Evolutionary conservation across 164 flowering plant genomes (phyloP).

Genomic region (Paratinospora sagittata): DNA sequence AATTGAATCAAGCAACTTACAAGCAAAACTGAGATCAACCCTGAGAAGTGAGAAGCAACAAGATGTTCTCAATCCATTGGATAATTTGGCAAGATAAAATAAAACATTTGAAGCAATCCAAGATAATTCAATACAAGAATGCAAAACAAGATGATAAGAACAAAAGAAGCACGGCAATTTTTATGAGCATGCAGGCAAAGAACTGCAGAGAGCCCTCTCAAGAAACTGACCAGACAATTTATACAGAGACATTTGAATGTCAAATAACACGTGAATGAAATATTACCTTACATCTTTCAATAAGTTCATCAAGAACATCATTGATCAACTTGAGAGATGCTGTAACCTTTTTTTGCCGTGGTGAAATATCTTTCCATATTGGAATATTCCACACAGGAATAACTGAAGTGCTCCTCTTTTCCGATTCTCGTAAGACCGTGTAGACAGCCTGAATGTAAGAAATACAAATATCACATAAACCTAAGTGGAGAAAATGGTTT

Average conservation of each 20-base stretch:
- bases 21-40: neutral
- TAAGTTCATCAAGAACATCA: slow-evolving; percentile 62
- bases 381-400: slow-evolving; percentile 94
- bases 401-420: slow-evolving; percentile 76
- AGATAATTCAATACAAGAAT: neutral
- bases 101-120: neutral
- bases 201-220: neutral
- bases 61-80: neutral
- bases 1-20: slow-evolving; percentile 1
- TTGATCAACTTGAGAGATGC: slow-evolving; percentile 78
- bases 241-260: neutral
- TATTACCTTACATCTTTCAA: slow-evolving; percentile 86
- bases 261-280: neutral
- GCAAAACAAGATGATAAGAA: neutral
- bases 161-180: neutral
- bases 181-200: neutral
- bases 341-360: slow-evolving; percentile 64
- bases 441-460: slow-evolving; percentile 74
- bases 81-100: neutral
- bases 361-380: slow-evolving; percentile 96
- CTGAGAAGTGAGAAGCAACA: neutral
- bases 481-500: neutral
- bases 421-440: slow-evolving; percentile 89
- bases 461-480: neutral
- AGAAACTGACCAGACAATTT: neutral